A percentile compares a stretch with the other conserved stretches of the same genome.
Conservation (phyloP, 2,329 filamentous ascomycete genomes). For the Proliferodiscus dingleyae region DNA sequence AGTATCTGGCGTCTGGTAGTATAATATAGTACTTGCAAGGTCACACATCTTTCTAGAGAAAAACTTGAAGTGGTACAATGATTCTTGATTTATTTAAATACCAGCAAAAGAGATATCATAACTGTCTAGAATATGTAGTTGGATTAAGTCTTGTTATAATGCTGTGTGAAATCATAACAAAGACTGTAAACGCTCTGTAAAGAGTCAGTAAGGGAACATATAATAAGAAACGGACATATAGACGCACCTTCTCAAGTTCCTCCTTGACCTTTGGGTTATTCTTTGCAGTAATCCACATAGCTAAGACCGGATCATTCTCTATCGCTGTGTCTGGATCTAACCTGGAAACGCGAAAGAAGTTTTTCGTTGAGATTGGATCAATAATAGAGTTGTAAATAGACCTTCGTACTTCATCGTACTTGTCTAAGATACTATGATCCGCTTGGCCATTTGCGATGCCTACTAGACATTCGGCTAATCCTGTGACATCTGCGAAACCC, state of each 20-base stretch:
- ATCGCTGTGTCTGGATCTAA: conserved; percentile 28
- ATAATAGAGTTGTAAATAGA: conserved; percentile 34
- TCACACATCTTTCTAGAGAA: too few relatives aligned
- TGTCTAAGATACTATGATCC: conserved; percentile 35
- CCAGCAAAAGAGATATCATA: too few relatives aligned
- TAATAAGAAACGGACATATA: background rate
- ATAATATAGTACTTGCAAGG: too few relatives aligned
- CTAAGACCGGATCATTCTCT: conserved; percentile 34
- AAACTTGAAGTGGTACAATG: too few relatives aligned
- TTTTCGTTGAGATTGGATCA: conserved; percentile 36
- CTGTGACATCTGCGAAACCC: conserved; percentile 57
- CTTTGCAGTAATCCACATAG: conserved; percentile 25
- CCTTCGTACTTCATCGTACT: conserved; percentile 34
- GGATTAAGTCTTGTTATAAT: conserved; percentile 11
- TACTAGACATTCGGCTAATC: conserved; percentile 52
- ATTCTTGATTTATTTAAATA: too few relatives aligned
- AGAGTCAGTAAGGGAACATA: background rate
- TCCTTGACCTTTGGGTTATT: conserved; percentile 3
- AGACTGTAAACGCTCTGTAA: conserved; percentile 2
- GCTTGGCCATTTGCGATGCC: conserved; percentile 33
- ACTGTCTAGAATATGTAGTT: too few relatives aligned
- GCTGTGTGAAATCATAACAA: conserved; percentile 10
- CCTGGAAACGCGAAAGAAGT: conserved; percentile 32
- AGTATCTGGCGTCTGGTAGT: too few relatives aligned
- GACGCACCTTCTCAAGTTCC: conserved; percentile 5